Evolutionary conservation across 2,329 filamentous ascomycete genomes (phyloP).

Genomic region (Ascochyta lentis): DNA sequence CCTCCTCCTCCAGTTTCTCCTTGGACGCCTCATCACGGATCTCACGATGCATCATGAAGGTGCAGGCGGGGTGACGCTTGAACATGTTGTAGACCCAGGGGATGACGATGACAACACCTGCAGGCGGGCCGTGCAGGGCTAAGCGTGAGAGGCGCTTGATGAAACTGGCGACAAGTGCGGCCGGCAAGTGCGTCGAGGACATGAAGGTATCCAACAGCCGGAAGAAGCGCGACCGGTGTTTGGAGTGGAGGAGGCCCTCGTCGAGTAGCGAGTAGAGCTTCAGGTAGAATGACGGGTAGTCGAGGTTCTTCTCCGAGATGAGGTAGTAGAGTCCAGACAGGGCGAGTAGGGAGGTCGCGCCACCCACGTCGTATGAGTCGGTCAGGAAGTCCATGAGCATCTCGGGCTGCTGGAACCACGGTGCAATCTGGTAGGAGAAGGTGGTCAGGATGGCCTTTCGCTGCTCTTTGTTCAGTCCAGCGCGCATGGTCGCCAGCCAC

Average conservation of each 20-base stretch:
- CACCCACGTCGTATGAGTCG: slow-evolving; percentile 88
- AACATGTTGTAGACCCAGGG: slow-evolving; percentile 97
- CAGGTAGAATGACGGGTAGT: slow-evolving; percentile 91
- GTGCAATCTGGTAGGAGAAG: slow-evolving; percentile 79
- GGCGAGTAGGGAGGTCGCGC: slow-evolving; percentile 84
- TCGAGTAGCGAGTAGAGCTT: slow-evolving; percentile 95
- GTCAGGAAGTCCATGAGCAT: slow-evolving; percentile 95
- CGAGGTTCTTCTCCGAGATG: slow-evolving; percentile 90
- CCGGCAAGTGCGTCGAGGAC: slow-evolving; percentile 88
- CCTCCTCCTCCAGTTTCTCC: slow-evolving; percentile 65
- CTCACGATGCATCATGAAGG: slow-evolving; percentile 93
- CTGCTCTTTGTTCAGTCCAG: slow-evolving; percentile 72
- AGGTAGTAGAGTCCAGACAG: slow-evolving; percentile 94
- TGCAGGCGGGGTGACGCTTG: slow-evolving; percentile 86
- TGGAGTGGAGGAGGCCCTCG: slow-evolving; percentile 85
- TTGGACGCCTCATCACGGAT: slow-evolving; percentile 64
- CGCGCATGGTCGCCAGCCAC: slow-evolving; percentile 79
- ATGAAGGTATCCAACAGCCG: slow-evolving; percentile 90
- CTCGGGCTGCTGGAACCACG: slow-evolving; percentile 89
- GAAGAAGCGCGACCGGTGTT: slow-evolving; percentile 92
- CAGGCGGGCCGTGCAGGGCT: slow-evolving; percentile 85
- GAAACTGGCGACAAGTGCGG: slow-evolving; percentile 89
- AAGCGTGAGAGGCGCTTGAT: slow-evolving; percentile 90
- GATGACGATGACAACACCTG: slow-evolving; percentile 84
- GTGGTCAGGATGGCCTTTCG: slow-evolving; percentile 79